These are phyloP conservation scores for Globisporangium rhizosaccharum DNA, from an alignment of 352 stramenopile genomes.

Conservation along the genomic window DNA sequence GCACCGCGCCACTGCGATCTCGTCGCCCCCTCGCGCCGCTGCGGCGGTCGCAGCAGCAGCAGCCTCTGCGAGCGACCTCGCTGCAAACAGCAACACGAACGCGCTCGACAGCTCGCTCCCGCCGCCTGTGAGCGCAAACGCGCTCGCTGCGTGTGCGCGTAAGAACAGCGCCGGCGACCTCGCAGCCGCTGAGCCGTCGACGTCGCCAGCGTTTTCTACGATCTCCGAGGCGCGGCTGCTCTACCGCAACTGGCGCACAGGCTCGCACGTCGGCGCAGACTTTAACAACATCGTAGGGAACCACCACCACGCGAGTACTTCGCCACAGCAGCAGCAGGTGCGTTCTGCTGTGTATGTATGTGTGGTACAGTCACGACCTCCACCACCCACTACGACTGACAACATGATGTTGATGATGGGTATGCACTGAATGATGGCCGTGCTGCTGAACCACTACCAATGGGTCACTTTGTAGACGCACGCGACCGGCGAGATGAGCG, in stretches of 20 bases:
- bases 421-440: neutral
- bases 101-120: conserved; percentile 5
- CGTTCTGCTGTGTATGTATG: neutral
- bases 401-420: neutral
- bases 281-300: conserved; percentile 9
- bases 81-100: conserved; percentile 3
- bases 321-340: neutral
- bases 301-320: conserved; percentile 2
- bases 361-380: neutral
- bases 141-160: conserved; percentile 10
- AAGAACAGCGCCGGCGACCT: conserved; percentile 73
- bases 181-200: conserved; percentile 33
- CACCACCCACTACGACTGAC: neutral
- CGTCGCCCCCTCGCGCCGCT: conserved; percentile 15
- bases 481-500: conserved; percentile 35
- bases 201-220: conserved; percentile 23
- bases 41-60: no score
- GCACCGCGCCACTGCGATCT: conserved; percentile 21
- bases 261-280: conserved; percentile 39
- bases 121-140: neutral
- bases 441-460: neutral
- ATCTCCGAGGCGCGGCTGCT: conserved; percentile 63
- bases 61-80: neutral
- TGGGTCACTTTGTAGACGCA: neutral
- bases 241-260: conserved; percentile 77